Percentiles rank a stretch among this genome's conserved stretches.
Evolutionary conservation across 1,284 basidiomycete genomes (phyloP).

Genomic region (Fistulinella staudtii): DNA sequence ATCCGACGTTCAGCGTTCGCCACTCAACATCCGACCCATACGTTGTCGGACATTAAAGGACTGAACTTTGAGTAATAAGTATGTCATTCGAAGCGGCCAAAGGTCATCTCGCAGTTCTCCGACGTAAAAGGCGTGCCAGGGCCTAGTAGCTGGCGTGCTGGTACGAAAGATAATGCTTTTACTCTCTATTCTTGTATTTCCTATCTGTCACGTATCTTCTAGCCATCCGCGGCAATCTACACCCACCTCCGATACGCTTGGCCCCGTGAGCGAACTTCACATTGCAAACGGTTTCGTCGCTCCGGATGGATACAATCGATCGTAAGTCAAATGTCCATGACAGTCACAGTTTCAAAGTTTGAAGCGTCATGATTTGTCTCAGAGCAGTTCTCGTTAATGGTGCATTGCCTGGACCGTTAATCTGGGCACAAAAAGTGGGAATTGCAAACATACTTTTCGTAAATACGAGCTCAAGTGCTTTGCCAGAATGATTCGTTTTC

Average conservation of each 20-base stretch:
- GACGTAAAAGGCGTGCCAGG: too few species aligned
- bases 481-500: constrained; percentile 10
- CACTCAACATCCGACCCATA: too few species aligned
- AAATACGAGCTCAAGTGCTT: background rate
- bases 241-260: background rate
- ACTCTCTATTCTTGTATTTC: too few species aligned
- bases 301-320: constrained; percentile 29
- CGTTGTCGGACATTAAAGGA: too few species aligned
- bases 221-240: background rate
- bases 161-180: too few species aligned
- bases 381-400: constrained; percentile 14
- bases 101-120: too few species aligned
- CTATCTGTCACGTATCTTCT: background rate
- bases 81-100: too few species aligned
- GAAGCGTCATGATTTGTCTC: background rate
- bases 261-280: constrained; percentile 1
- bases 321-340: constrained; percentile 20
- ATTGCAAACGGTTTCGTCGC: constrained; percentile 24
- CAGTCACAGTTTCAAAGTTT: background rate
- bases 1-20: too few species aligned
- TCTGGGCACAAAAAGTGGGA: constrained; percentile 13
- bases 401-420: constrained; percentile 16
- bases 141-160: too few species aligned
- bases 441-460: background rate
- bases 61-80: too few species aligned